Evolutionary conservation across 192 early-diverging fungal genomes (phyloP).

Genomic region (Umbelopsis sp.): DNA sequence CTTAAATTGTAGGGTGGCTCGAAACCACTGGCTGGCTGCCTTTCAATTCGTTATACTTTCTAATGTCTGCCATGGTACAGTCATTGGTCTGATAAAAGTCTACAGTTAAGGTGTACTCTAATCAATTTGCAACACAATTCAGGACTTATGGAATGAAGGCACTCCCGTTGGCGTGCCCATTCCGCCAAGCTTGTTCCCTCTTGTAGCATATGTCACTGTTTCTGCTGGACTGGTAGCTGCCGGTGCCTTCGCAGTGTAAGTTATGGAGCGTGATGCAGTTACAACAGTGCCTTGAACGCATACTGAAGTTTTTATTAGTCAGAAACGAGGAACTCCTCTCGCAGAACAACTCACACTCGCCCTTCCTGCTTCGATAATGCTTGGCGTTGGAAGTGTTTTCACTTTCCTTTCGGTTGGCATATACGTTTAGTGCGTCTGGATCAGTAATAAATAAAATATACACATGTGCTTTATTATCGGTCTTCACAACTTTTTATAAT

Average conservation of each 20-base stretch:
- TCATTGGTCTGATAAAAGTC: not conserved
- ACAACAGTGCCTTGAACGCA: too few species aligned
- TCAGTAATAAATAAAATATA: constrained; percentile 1
- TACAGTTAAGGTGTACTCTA: not conserved
- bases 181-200: constrained; percentile 26
- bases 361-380: constrained; percentile 38
- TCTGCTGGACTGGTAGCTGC: constrained; percentile 27
- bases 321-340: constrained; percentile 21
- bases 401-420: constrained; percentile 45
- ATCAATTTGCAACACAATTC: not conserved
- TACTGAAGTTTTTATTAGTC: constrained; percentile 1
- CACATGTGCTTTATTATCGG: not conserved
- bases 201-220: constrained; percentile 22
- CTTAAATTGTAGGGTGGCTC: not conserved
- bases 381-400: constrained; percentile 44
- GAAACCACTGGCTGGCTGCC: constrained; percentile 16
- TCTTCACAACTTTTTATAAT: not conserved
- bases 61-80: constrained; percentile 32
- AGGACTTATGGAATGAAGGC: constrained; percentile 35
- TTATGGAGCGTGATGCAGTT: not conserved
- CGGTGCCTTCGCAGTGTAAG: constrained; percentile 37
- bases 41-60: constrained; percentile 12
- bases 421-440: constrained; percentile 35
- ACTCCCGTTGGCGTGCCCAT: constrained; percentile 26
- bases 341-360: constrained; percentile 33